Evolutionary conservation across 2,329 filamentous ascomycete species (phyloP).

Genomic region (Diaporthe citrichinensis): DNA sequence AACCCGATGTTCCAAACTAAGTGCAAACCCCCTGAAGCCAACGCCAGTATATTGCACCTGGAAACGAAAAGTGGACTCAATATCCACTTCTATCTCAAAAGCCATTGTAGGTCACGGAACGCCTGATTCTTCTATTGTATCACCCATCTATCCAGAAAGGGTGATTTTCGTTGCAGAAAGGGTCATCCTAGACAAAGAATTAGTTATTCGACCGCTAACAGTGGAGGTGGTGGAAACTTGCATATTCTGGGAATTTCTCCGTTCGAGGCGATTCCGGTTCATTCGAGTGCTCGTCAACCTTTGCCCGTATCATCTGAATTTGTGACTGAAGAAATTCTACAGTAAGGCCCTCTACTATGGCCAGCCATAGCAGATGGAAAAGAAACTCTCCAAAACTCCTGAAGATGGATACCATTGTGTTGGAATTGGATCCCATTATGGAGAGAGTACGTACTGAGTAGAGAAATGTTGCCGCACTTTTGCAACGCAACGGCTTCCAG

Average conservation of each 20-base stretch:
- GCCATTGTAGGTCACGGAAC: not conserved
- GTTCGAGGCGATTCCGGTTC: not conserved
- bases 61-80: not conserved
- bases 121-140: not conserved
- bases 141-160: slow-evolving; percentile 4
- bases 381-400: not conserved
- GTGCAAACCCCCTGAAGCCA: not conserved
- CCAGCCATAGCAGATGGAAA: slow-evolving; percentile 8
- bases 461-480: not conserved
- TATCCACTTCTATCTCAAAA: not conserved
- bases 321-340: not conserved
- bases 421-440: not conserved
- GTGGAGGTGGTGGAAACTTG: not conserved
- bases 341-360: not conserved
- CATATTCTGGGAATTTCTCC: slow-evolving; percentile 21
- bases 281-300: not conserved
- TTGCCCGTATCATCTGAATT: not conserved
- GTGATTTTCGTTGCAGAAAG: not conserved
- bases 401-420: not conserved
- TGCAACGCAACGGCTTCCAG: not conserved
- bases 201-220: not conserved
- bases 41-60: not conserved
- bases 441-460: not conserved
- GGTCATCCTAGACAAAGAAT: not conserved
- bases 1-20: not conserved